Evolutionary conservation across 2,329 filamentous ascomycete genomes (phyloP), one percentile per base, ranked within the genome.

Genomic region (Mariannaea elegans): DNA sequence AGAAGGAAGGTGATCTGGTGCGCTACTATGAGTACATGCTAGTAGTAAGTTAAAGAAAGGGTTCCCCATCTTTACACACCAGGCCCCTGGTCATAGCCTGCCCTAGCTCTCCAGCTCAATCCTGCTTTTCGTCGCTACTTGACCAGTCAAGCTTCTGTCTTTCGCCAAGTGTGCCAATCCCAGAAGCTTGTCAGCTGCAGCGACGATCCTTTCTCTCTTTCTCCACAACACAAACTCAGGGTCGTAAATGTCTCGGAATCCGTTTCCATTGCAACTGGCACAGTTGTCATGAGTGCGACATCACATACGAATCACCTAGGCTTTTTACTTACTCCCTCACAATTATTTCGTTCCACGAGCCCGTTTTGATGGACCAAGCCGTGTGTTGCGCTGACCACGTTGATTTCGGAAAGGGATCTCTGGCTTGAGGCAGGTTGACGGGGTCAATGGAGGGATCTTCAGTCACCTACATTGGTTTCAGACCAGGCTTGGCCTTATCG

Each of bases 151-250:
- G 6, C 31, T 51, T 39, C 24, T 32, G 32, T 34, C 14, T 12
- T n/a, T 31, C 29, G 16, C 42, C 51, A 59, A 53, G 34, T 21
- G 24, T 44, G 38, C 56, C 56, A 59, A 50, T 44, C 56, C 56
- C 50, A 45, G 56, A 54, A 49, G 29, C 44, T 32, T 59, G 50
- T 44, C 32, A 50, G 31, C 44, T 59, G 27, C 50, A 50, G 56
- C 38, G 56, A 24, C 44, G 56, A 59, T 59, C 56, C 23, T 36
- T 46, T 36, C 19, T 44, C 10, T 21, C 23, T 46, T 16, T 45
- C 51, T 34, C n/a, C 31, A 21, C 42, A 23, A 32, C 34, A 59
- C 38, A 32, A 9, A 36, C 23, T 7, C 21, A 14, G 23, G 23
- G 29, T 29, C 50, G 48, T 21, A 19, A 39, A 21, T 59, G 23